Evolutionary conservation across 805 yeast genomes (phyloP).

Genomic region (Monosporozyma aerobia): DNA sequence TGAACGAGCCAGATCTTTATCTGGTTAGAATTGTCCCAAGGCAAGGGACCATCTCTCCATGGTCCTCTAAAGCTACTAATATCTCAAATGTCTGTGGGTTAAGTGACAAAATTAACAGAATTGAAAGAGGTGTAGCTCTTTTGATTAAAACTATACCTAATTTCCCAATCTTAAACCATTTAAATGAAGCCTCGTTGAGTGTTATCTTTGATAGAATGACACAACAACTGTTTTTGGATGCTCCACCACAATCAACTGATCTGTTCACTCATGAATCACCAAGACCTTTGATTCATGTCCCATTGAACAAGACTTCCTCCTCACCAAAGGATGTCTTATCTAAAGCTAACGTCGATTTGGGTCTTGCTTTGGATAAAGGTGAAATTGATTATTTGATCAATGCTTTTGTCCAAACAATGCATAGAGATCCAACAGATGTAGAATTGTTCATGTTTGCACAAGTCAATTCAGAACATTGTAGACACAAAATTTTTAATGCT

Average conservation of each 20-base stretch:
- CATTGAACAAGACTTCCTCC: constrained; percentile 35
- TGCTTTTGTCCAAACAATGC: constrained; percentile 67
- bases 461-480: constrained; percentile 98
- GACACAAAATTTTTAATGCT: constrained; percentile 97
- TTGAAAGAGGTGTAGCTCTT: constrained; percentile 84
- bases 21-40: constrained; percentile 79
- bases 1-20: constrained; percentile 36
- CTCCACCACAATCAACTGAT: constrained; percentile 58
- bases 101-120: constrained; percentile 57
- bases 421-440: constrained; percentile 93
- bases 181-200: constrained; percentile 49
- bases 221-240: constrained; percentile 51
- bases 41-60: constrained; percentile 94
- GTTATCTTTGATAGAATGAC: constrained; percentile 93
- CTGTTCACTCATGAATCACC: constrained; percentile 73
- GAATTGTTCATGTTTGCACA: constrained; percentile 99
- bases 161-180: constrained; percentile 51
- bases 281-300: constrained; percentile 71
- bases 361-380: constrained; percentile 89
- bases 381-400: constrained; percentile 81
- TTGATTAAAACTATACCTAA: constrained; percentile 64
- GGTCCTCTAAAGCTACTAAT: constrained; percentile 98
- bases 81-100: constrained; percentile 85
- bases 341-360: constrained; percentile 72
- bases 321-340: constrained; percentile 46